A percentile compares a stretch with the other conserved stretches of the same genome.
Conservation (phyloP, 352 stramenopile species). For the Lagenidium giganteum region DNA sequence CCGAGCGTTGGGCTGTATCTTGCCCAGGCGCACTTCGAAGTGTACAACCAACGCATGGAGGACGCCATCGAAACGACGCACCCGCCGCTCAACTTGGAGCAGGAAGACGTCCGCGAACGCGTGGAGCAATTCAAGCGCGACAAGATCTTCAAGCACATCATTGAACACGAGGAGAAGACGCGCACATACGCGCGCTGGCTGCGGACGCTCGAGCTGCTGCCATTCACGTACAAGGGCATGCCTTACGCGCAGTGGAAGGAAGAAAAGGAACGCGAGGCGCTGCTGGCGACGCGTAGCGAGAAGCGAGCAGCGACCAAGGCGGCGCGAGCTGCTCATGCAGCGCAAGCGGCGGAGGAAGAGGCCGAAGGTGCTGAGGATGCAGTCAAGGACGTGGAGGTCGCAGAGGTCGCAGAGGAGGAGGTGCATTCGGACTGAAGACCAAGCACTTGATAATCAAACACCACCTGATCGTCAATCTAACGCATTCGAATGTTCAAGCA, state of each 20-base stretch:
- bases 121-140: conserved; percentile 80
- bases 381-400: no score
- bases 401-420: no score
- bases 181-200: conserved; percentile 83
- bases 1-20: conserved; percentile 84
- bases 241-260: conserved; percentile 65
- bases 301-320: no score
- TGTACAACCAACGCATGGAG: conserved; percentile 79
- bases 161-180: conserved; percentile 68
- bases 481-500: no score
- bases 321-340: no score
- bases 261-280: no score
- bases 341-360: no score
- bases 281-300: background rate
- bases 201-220: conserved; percentile 55
- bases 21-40: conserved; percentile 79
- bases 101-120: conserved; percentile 31
- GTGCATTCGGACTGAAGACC: no score
- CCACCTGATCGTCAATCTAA: no score
- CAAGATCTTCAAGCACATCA: conserved; percentile 80
- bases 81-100: conserved; percentile 57
- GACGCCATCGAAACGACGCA: conserved; percentile 67
- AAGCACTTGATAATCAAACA: no score
- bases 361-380: no score
- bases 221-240: conserved; percentile 63